These are phyloP conservation scores for Aspergillus carlsbadensis DNA, from an alignment of 495 filamentous ascomycete species.

Conservation along the genomic window DNA sequence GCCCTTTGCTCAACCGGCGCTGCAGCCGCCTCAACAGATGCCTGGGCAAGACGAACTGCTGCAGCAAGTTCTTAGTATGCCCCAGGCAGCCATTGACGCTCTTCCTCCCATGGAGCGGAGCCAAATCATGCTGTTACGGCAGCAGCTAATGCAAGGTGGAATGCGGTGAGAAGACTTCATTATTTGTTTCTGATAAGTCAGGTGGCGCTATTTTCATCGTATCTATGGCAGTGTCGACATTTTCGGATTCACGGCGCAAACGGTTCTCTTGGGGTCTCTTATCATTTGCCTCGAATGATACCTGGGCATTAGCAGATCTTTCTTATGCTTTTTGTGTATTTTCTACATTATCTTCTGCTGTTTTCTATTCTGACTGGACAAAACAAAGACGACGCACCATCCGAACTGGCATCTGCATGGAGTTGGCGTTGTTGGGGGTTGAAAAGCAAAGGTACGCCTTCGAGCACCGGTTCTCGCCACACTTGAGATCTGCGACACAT, in stretches of 20 bases:
- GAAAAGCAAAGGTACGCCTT: background rate
- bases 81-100: slow-evolving; percentile 71
- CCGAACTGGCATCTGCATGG: background rate
- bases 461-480: background rate
- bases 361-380: background rate
- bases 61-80: slow-evolving; percentile 71
- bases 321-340: slow-evolving; percentile 3
- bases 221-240: background rate
- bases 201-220: slow-evolving; percentile 7
- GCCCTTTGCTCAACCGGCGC: slow-evolving; percentile 52
- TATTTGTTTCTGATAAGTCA: slow-evolving; percentile 4
- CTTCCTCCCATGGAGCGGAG: slow-evolving; percentile 68
- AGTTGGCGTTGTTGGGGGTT: background rate
- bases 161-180: slow-evolving; percentile 31
- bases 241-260: slow-evolving; percentile 17
- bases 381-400: background rate
- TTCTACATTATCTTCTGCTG: background rate
- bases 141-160: slow-evolving; percentile 50
- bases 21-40: slow-evolving; percentile 42
- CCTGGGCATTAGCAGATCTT: slow-evolving; percentile 19
- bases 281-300: slow-evolving; percentile 18
- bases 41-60: slow-evolving; percentile 66
- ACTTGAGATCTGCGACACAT: background rate
- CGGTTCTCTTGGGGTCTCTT: slow-evolving; percentile 8
- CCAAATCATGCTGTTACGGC: slow-evolving; percentile 72